Evolutionary conservation across 2,329 filamentous ascomycete species (phyloP).

Genomic region (Aspergillus pseudotamarii): DNA sequence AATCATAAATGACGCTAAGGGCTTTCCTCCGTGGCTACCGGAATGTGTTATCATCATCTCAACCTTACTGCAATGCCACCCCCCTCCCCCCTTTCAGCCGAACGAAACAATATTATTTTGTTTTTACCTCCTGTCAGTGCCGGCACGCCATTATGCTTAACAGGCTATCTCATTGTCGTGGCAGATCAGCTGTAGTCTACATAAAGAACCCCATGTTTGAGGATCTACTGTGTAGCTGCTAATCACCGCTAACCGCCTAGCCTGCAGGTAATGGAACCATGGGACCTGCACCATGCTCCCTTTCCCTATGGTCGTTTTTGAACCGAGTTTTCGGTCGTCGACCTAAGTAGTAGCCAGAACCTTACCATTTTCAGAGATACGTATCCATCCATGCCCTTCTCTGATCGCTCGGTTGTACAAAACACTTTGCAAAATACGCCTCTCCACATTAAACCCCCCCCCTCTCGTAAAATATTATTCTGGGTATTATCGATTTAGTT

Average conservation of each 20-base stretch:
- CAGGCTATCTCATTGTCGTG: background rate
- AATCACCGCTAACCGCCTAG: slow-evolving; percentile 19
- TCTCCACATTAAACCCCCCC: slow-evolving; percentile 9
- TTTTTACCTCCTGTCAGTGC: background rate
- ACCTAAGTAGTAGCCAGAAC: slow-evolving; percentile 9
- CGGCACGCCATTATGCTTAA: background rate
- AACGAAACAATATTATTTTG: background rate
- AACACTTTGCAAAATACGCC: slow-evolving; percentile 10
- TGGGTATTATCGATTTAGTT: background rate
- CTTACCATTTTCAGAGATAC: slow-evolving; percentile 17
- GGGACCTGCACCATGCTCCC: slow-evolving; percentile 17
- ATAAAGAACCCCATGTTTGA: slow-evolving; percentile 12
- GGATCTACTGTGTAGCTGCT: slow-evolving; percentile 22
- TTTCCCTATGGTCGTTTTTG: slow-evolving; percentile 16
- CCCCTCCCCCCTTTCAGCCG: background rate
- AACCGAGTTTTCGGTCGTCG: slow-evolving; percentile 21
- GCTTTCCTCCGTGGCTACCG: slow-evolving; percentile 8
- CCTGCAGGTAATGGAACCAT: slow-evolving; percentile 17
- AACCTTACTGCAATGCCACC: background rate
- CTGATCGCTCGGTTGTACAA: slow-evolving; percentile 15
- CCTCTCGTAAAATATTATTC: slow-evolving; percentile 10
- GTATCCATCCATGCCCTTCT: slow-evolving; percentile 9
- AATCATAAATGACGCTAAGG: slow-evolving; percentile 14
- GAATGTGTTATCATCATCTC: slow-evolving; percentile 17
- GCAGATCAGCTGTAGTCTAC: slow-evolving; percentile 9